These are phyloP conservation scores for Calonectria honghensis DNA, from an alignment of 2,329 filamentous ascomycete species.

Conservation along the genomic window DNA sequence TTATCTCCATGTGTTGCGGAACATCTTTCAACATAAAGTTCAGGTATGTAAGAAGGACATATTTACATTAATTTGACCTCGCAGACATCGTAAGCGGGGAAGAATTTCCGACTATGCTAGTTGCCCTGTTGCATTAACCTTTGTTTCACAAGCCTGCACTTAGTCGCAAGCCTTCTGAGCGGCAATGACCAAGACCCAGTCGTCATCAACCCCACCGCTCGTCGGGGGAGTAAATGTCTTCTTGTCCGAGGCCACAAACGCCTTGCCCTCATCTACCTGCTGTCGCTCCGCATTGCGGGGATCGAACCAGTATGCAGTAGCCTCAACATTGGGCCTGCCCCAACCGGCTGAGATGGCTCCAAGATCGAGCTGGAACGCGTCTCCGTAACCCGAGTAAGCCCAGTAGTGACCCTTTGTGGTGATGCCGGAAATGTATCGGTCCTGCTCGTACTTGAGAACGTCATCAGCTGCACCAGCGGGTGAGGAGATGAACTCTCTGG, in stretches of 20 bases:
- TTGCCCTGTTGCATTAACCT: neutral
- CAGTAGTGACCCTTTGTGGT: constrained; percentile 9
- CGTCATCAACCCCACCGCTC: neutral
- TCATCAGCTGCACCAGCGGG: neutral
- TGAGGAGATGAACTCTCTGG: constrained; percentile 6
- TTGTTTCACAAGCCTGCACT: neutral
- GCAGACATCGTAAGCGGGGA: neutral
- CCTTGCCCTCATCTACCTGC: constrained; percentile 1
- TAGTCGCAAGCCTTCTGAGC: constrained; percentile 3
- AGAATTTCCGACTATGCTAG: neutral
- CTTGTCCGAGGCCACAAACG: neutral
- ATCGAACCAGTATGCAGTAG: neutral
- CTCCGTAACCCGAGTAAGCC: constrained; percentile 10
- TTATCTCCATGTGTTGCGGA: neutral
- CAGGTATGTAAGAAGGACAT: neutral
- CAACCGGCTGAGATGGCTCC: neutral
- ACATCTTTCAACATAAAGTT: neutral
- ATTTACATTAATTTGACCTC: neutral
- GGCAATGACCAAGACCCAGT: constrained; percentile 1
- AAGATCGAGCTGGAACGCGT: constrained; percentile 14
- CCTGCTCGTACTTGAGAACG: constrained; percentile 8
- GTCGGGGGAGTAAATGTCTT: constrained; percentile 4
- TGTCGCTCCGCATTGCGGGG: neutral
- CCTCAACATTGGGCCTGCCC: neutral
- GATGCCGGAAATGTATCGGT: constrained; percentile 6